phyloP scores from a whole-genome alignment of 306 rosid species.

The Vicia villosa region DNA sequence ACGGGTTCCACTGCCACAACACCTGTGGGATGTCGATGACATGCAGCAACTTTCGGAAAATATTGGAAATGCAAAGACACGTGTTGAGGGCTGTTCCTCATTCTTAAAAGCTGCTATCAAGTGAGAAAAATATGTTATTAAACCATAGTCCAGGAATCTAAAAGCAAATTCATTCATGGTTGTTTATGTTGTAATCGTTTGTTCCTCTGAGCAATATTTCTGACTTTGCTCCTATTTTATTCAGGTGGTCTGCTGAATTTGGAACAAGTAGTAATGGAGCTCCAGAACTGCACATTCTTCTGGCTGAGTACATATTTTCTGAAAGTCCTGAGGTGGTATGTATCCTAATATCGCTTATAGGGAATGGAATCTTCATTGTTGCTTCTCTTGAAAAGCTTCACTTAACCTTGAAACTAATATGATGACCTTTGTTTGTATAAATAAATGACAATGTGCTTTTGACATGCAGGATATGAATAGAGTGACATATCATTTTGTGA shows the following conservation, averaged over 20 bases:
- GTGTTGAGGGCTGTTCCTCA: constrained; percentile 91
- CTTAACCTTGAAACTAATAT: constrained; percentile 16
- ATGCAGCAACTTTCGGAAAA: constrained; percentile 81
- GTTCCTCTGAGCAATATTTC: constrained; percentile 12
- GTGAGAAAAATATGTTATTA: constrained; percentile 44
- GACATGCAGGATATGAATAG: constrained; percentile 84
- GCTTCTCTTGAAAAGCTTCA: constrained; percentile 38
- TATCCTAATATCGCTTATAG: constrained; percentile 28
- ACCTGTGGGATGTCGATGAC: constrained; percentile 76
- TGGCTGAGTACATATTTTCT: constrained; percentile 85
- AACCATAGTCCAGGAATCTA: too few relatives aligned
- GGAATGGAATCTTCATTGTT: constrained; percentile 12
- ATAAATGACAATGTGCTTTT: constrained; percentile 35
- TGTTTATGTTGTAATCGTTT: neutral
- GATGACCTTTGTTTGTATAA: constrained; percentile 11
- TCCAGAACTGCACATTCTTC: constrained; percentile 83
- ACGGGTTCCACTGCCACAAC: constrained; percentile 66
- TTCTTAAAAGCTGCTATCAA: constrained; percentile 88
- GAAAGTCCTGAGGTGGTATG: constrained; percentile 94
- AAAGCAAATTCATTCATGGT: neutral
- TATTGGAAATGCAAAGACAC: constrained; percentile 76
- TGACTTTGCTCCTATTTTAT: constrained; percentile 17
- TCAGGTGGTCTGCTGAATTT: constrained; percentile 92
- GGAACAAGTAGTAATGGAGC: constrained; percentile 71
- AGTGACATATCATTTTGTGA: constrained; percentile 73